Percentiles rank a stretch among this genome's conserved stretches.
phyloP scores from a whole-genome alignment of 116 monocot species.

The Posidonia oceanica region DNA sequence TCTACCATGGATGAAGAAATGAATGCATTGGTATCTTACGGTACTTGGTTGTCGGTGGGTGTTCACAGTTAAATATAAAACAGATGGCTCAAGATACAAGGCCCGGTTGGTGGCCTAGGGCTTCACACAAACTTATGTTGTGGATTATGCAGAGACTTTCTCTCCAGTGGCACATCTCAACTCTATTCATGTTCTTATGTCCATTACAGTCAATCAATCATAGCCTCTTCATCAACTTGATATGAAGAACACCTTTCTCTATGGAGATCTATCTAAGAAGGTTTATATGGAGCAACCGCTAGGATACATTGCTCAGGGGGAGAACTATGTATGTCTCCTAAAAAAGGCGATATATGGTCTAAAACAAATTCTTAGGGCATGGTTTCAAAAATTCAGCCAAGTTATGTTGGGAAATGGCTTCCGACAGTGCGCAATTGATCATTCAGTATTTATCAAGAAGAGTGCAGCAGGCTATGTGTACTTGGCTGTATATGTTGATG shows the following conservation, averaged over 20 bases:
- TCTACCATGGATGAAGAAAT: too few relatives aligned
- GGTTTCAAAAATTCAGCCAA: neutral
- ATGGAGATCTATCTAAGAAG: neutral
- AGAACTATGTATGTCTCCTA: neutral
- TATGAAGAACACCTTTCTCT: constrained; percentile 5
- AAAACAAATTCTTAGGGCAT: neutral
- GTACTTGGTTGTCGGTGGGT: neutral
- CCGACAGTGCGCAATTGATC: neutral
- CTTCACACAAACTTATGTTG: too few relatives aligned
- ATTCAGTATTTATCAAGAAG: neutral
- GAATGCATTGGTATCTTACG: too few relatives aligned
- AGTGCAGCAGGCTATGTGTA: neutral
- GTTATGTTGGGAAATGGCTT: too few relatives aligned
- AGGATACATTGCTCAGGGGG: neutral
- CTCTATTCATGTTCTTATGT: too few relatives aligned
- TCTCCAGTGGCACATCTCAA: too few relatives aligned
- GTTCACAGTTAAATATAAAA: neutral
- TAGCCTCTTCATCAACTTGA: neutral
- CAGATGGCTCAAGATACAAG: neutral
- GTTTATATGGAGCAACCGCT: neutral
- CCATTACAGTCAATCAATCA: neutral
- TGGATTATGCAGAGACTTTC: neutral
- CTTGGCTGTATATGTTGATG: neutral
- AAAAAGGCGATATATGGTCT: neutral
- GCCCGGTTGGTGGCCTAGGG: neutral